Evolutionary conservation across 306 rosid species (phyloP), one percentile per base, ranked within the genome.

Genomic region (Quercus mongolica): DNA sequence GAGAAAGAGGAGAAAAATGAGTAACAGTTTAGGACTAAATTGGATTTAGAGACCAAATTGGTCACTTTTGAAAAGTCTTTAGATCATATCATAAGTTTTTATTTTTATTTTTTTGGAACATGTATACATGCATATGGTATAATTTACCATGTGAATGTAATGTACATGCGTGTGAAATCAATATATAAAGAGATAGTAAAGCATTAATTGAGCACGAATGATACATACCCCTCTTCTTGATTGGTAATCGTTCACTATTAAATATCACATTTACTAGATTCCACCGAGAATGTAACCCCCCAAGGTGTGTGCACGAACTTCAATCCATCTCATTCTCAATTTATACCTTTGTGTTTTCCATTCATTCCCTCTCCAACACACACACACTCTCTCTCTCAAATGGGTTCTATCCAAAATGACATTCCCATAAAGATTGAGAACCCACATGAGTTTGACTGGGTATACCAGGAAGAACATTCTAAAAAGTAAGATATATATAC

Each of bases 211-310:
- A 30, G 31, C 21, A 30, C 31, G 20, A 28, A 73, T 38, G 80
- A 79, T 86, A 74, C 77, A 77, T 35, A 76, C 80, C 78, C 79
- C 74, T 56, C 73, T 7, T 70, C 46, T 33, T 78, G 79, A 82
- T 84, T 80, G 80, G 83, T 33, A 84, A 83, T 89, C 49, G 74
- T 77, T 71, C 74, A 25, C 59, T 70, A 73, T 81, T 79, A 76
- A 85, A 71, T 77, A 52, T 26, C 58, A 72, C 70, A 81, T 62
- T 77, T 56, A 85, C 28, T 76, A 30, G 61, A 77, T 64, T 57
- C 71, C 78, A 71, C 80, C 51, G 26, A 72, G 86, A 74, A 78
- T 56, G 87, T 88, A 88, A 93, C 89, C 82, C 88, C 86, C 78
- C 46, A 1, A 74, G 9, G 19, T 23, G 62, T 67, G 74, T 61